Percentiles rank a stretch among this genome's conserved stretches.
These are phyloP conservation scores for Alternaria arbusti DNA, from an alignment of 2,329 filamentous ascomycete genomes.

Conservation along the genomic window DNA sequence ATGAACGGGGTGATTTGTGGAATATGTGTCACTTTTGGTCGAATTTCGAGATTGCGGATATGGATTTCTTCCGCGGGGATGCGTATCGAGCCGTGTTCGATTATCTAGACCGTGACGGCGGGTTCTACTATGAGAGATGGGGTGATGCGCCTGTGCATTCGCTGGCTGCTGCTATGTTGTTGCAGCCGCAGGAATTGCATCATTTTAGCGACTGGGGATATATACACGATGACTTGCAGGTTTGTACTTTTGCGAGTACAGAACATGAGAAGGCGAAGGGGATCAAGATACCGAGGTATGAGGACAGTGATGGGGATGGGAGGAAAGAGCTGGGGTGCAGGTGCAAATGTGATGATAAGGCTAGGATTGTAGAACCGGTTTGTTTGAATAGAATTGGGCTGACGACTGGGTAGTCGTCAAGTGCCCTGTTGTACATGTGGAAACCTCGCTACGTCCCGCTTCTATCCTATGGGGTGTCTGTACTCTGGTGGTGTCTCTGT, in stretches of 20 bases:
- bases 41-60: constrained; percentile 93
- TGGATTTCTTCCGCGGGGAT: constrained; percentile 87
- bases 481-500: neutral
- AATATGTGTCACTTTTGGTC: constrained; percentile 98
- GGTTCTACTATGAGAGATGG: constrained; percentile 60
- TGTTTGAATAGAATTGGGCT: constrained; percentile 6
- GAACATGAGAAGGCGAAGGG: constrained; percentile 5
- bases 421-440: neutral
- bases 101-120: constrained; percentile 61
- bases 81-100: constrained; percentile 92
- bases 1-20: constrained; percentile 81
- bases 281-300: neutral
- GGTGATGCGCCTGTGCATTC: constrained; percentile 95
- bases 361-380: constrained; percentile 4
- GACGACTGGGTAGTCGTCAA: neutral
- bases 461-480: neutral
- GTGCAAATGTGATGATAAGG: constrained; percentile 8
- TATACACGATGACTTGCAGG: constrained; percentile 55
- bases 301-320: neutral
- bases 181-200: constrained; percentile 84
- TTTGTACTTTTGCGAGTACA: constrained; percentile 11
- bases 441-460: too few species aligned
- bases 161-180: constrained; percentile 85
- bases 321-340: neutral
- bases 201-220: constrained; percentile 99